Evolutionary conservation across 2,329 filamentous ascomycete species (phyloP), one percentile per base, ranked within the genome.

Genomic region (Graphiopsis chlorocephala): DNA sequence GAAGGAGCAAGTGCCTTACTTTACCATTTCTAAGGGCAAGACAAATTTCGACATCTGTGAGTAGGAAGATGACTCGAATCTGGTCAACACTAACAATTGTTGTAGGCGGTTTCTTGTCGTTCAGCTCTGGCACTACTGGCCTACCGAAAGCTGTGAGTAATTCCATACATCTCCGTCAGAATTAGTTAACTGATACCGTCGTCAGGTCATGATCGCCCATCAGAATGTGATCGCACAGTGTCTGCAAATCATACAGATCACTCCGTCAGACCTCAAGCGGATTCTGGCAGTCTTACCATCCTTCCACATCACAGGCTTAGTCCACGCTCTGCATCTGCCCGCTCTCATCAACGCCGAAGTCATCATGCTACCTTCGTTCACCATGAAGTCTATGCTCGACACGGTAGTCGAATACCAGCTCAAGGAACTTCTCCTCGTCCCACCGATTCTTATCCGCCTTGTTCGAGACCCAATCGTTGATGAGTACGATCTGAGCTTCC

Each of bases 281-380:
- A 77, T 85, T n/a, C 77, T 88, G 2, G 85, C 84, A 5, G 84
- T 87, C 2, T 76, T 89, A 15, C 86, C 86, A 0, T 78, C 86
- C 33, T 88, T 87, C 74, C 86, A 88, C 75, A 88, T 88, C 69
- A 87, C 86, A 0, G 87, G 87, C 2, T 80, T 89, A 1, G 83
- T 88, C 4, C 86, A 88, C 69, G 80, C 84, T 42, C 81, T 90
- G 65, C 86, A 90, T 71, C 78, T 90, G 0, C 87, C 88, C 0
- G 75, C 89, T 29, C 74, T 86, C 10, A 77, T 88, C 48, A 89
- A 90, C 71, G 85, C 85, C n/a, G 83, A 88, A 69, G 86, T 90
- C 31, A 82, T 86, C 72, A 88, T 90, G 81, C 80, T 90, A 1
- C 85, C 86, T 0, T 74, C 80, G 6, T 91, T 90, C 76, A 86